Percentiles rank a stretch among this genome's conserved stretches.
Evolutionary conservation across 768 basidiomycete genomes (phyloP).

Genomic region (Termitomyces sp.): DNA sequence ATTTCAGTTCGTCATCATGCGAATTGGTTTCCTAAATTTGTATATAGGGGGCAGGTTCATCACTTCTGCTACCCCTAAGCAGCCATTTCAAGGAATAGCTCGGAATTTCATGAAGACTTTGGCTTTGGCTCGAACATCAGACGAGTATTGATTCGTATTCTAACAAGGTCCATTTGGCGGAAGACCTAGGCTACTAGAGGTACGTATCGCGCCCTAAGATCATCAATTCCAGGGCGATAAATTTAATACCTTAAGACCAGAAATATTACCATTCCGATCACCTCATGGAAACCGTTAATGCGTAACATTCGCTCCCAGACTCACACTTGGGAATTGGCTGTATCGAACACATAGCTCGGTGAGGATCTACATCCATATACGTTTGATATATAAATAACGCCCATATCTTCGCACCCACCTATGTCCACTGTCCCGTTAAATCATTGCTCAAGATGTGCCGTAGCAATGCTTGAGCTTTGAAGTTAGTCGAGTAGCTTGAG

Average conservation of each 20-base stretch:
- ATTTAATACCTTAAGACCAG: not conserved
- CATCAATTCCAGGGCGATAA: not conserved
- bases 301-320: not conserved
- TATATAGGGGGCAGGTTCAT: not conserved
- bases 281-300: not conserved
- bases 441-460: not conserved
- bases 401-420: not conserved
- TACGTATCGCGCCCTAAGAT: not conserved
- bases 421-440: too few species aligned
- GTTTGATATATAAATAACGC: too few species aligned
- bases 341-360: not conserved
- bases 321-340: not conserved
- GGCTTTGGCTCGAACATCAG: not conserved
- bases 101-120: not conserved
- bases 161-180: not conserved
- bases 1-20: not conserved
- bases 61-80: not conserved
- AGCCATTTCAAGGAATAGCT: too few species aligned
- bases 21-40: not conserved
- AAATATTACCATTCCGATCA: not conserved
- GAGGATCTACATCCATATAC: not conserved
- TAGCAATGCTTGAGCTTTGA: not conserved
- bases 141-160: not conserved
- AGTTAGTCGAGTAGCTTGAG: not conserved
- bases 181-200: not conserved